Conservation (phyloP, 1,284 basidiomycete species). For the Tilletia horrida region DNA sequence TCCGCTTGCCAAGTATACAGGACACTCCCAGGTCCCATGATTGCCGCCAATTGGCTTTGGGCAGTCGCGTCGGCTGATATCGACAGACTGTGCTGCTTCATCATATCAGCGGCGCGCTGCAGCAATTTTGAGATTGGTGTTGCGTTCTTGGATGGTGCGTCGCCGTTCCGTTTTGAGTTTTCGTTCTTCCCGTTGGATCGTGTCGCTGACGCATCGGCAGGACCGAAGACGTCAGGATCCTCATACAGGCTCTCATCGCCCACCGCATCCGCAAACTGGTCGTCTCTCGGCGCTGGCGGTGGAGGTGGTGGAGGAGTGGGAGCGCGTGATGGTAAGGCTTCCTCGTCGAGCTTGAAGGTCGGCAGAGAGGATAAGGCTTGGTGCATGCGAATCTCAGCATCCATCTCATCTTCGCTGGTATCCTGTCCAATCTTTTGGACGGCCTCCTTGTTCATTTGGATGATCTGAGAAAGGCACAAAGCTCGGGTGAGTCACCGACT, state of each 20-base stretch:
- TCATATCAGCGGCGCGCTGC: conserved; percentile 22
- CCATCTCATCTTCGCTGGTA: neutral
- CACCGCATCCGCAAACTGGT: conserved; percentile 14
- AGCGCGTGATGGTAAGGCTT: neutral
- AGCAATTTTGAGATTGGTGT: conserved; percentile 25
- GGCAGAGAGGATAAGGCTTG: neutral
- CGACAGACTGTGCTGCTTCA: conserved; percentile 1
- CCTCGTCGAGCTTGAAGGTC: conserved; percentile 5
- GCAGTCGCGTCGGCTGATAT: conserved; percentile 22
- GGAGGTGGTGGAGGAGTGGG: neutral
- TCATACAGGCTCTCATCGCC: conserved; percentile 9
- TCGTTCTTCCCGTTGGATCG: neutral
- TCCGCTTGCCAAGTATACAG: conserved; percentile 34
- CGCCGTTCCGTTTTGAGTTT: neutral
- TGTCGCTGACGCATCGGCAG: neutral
- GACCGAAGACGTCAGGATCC: conserved; percentile 16
- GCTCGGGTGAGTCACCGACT: conserved; percentile 27
- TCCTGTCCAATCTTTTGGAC: neutral
- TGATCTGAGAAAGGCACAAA: neutral
- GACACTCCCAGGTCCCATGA: conserved; percentile 36
- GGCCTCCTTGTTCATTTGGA: neutral
- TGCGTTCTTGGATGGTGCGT: neutral
- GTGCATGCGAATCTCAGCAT: conserved; percentile 2
- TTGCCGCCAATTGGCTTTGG: conserved; percentile 21
- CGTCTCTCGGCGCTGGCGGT: neutral